Base-by-base conservation (phyloP, 2,329 filamentous ascomycete genomes). In the Fusarium armeniacum region DNA sequence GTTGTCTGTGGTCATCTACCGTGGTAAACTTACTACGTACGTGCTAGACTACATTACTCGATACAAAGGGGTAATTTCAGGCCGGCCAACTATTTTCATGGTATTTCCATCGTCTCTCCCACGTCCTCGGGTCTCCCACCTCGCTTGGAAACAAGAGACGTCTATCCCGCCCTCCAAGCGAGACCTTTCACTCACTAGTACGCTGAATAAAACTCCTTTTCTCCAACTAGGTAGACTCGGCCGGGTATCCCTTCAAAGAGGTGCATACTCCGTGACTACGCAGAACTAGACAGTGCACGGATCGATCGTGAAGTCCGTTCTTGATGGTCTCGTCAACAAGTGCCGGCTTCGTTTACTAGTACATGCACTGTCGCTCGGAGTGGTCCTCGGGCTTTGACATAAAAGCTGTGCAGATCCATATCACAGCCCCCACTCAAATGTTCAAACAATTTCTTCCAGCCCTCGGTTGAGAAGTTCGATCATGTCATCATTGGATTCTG, bases 401-500 rank as follows among this genome's bases (percentile, higher is more conserved):
- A 49, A 65, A 65, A 38, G 56, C 32, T 36, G 22, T 28, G 46
- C 41, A 65, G 47, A 45, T 53, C 43, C 35, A 8, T 28, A 45
- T 38, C 20, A 12, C 16, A 6, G 36, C 12, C 41, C 7, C 54
- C 54, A 61, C 47, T 28, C 28, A 45, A 22, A n/a, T 49, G 12
- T 44, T 38, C 32, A 30, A 28, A 43, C 32, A 18, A 38, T 65
- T 65, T 65, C 24, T 59, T 65, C 41, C 61, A 40, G 13, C 26
- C 30, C 24, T 44, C 18, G 32, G 32, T 57, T 59, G 22, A 46
- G 28, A 52, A 54, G 53, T 44, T 40, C 54, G 36, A 35, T 54
- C 62, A 70, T 71, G 65, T 71, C 69, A 64, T 69, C 65, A 62
- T 69, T 66, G 45, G 40, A 52, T 59, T 54, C 35, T 49, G 18